Base-by-base conservation (phyloP, 163 green algal genomes). In the Chlamydomonas reinhardtii region DNA sequence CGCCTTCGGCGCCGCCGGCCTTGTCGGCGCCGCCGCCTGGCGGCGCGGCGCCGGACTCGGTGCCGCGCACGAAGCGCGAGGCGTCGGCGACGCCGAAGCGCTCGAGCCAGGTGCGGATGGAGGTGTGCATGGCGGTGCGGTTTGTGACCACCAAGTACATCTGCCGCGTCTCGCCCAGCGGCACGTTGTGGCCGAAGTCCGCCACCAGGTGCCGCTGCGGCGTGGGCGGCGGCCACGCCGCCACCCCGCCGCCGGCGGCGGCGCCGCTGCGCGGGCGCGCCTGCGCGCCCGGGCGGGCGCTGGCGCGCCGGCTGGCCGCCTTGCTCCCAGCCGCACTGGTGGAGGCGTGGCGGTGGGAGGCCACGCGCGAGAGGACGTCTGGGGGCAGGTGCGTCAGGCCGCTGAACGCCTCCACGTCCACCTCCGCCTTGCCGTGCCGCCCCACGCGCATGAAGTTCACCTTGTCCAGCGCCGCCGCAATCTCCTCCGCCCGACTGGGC, bases 131-230 rank as follows among this genome's bases (percentile, higher is more conserved):
- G 29, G 89, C 65, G 0, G 91, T 92, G 43, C 83, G 86, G 74
- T 94, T 94, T 29, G 83, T 92, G 32, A 94, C 35, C 17, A 90
- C 81, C 17, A 94, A 73, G 35, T 90, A 89, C 86, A 93, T 69
- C 73, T 88, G 76, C 24, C 85, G 90, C 0, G 78, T 91, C 34
- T 92, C 87, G 15, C 91, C 89, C 22, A 94, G 81, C 19, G 87
- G 88, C 64, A 91, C 87, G 29, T 73, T 69, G 27, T 73, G 56
- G 9, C 89, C 89, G 73, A 93, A 94, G 76, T 93, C 88, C 22
- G 88, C 89, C 11, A 89, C 84, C 20, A 91, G 75, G 83, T 90
- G 87, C 15, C 68, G 79, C 54, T 80, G 68, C 2, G 64, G 73
- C 27, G 59, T 66, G 24, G 73, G 66, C 31, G 77, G 86, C 52